These are phyloP conservation scores for Nemania diffusa DNA, from an alignment of 2,329 filamentous ascomycete species.

Conservation along the genomic window DNA sequence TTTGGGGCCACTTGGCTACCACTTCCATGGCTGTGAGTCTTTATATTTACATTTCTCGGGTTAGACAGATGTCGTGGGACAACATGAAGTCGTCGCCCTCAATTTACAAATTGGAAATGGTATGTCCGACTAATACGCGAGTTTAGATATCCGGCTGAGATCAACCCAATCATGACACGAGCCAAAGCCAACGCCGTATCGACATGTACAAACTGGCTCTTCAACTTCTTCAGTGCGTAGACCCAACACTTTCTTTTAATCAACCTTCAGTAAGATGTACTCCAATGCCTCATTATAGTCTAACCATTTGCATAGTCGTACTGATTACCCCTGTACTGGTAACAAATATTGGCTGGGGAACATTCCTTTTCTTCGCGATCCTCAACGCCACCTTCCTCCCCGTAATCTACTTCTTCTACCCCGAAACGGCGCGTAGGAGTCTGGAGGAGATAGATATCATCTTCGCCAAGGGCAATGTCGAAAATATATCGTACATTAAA, in stretches of 20 bases:
- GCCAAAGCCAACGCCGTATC: slow-evolving; percentile 61
- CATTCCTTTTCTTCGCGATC: slow-evolving; percentile 60
- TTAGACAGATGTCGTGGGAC: not conserved
- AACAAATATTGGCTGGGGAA: slow-evolving; percentile 65
- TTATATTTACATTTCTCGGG: no score
- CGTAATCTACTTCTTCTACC: slow-evolving; percentile 62
- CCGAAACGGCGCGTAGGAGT: slow-evolving; percentile 60
- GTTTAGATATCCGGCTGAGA: slow-evolving; percentile 60
- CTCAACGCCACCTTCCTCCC: slow-evolving; percentile 52
- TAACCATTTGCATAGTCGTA: slow-evolving; percentile 54
- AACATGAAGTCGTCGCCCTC: not conserved
- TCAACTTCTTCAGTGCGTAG: slow-evolving; percentile 53
- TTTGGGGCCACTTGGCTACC: slow-evolving; percentile 74
- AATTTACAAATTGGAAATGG: not conserved
- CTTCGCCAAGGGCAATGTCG: slow-evolving; percentile 67
- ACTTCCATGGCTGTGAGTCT: slow-evolving; percentile 64
- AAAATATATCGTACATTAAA: slow-evolving; percentile 69
- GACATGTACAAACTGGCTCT: slow-evolving; percentile 61
- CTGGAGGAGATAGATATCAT: slow-evolving; percentile 69
- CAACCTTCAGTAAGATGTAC: not conserved
- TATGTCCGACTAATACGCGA: slow-evolving; percentile 8
- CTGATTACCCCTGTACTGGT: slow-evolving; percentile 74
- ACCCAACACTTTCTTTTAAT: not conserved
- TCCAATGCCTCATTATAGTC: not conserved
- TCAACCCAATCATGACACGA: slow-evolving; percentile 61